Percentiles rank a stretch among this genome's conserved stretches.
Conservation (phyloP, 1,284 basidiomycete species). For the Cutaneotrichosporon sp. region DNA sequence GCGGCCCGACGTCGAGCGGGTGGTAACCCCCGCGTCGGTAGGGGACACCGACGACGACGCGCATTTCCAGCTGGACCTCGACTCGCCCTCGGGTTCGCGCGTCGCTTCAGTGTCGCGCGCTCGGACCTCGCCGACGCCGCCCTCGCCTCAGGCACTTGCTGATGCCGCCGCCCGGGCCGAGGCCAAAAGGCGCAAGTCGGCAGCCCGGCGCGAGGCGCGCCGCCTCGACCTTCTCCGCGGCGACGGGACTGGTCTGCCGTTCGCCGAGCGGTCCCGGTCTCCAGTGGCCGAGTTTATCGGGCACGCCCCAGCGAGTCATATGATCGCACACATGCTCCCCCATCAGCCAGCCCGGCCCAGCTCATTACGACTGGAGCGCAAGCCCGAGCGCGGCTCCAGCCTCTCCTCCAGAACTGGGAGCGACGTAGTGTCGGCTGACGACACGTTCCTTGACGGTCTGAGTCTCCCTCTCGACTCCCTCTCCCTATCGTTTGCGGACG, state of each 20-base stretch:
- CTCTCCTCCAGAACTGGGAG: too few species aligned
- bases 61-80: background rate
- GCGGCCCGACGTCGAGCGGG: conserved; percentile 3
- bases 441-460: conserved; percentile 28
- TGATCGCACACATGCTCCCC: background rate
- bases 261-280: conserved; percentile 3
- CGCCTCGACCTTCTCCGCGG: conserved; percentile 42
- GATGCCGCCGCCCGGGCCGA: conserved; percentile 15
- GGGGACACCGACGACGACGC: background rate
- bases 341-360: conserved; percentile 11
- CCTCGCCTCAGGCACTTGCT: too few species aligned
- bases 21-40: background rate
- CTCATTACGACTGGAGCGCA: conserved; percentile 22
- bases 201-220: conserved; percentile 29
- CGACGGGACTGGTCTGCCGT: conserved; percentile 33
- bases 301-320: conserved; percentile 5
- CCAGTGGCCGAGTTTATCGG: conserved; percentile 16
- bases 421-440: conserved; percentile 13
- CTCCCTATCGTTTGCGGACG: conserved; percentile 44
- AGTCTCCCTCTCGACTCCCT: conserved; percentile 42
- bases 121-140: background rate
- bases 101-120: background rate
- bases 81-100: background rate
- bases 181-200: conserved; percentile 30
- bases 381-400: too few species aligned